A percentile compares a stretch with the other conserved stretches of the same genome.
Conservation (phyloP, 176 grass and related monocot species). For the Rhipidocladum racemiflorum region DNA sequence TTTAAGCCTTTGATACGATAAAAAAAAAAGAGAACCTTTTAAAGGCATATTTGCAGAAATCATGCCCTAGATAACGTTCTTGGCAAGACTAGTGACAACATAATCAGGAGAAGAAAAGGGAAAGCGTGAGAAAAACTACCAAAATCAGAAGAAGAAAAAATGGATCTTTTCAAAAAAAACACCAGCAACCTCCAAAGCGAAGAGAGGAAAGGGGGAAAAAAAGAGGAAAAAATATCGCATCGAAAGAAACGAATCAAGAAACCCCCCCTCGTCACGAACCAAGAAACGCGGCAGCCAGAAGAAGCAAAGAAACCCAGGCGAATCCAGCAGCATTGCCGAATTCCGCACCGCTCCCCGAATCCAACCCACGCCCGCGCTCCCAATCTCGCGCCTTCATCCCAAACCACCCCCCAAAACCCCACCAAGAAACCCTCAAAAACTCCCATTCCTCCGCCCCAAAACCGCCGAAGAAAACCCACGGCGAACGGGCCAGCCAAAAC, state of each 20-base stretch:
- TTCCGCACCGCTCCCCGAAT: background rate
- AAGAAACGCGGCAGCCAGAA: background rate
- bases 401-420: background rate
- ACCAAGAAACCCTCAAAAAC: background rate
- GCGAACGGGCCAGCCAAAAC: background rate
- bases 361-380: background rate
- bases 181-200: no score
- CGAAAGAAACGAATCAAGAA: background rate
- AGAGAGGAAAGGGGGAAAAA: no score
- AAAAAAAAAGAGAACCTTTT: constrained; percentile 6
- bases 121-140: no score
- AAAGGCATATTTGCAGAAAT: no score
- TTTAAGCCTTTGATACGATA: background rate
- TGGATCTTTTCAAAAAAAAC: background rate
- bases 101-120: background rate
- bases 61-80: no score
- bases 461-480: background rate
- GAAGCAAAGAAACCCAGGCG: background rate
- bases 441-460: background rate
- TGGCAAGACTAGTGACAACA: no score
- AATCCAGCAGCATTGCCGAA: constrained; percentile 38
- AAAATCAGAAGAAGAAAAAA: background rate
- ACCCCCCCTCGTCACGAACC: background rate
- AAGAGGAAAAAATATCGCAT: background rate
- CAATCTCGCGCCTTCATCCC: background rate